These are phyloP conservation scores for Nigrospora oryzae DNA, from an alignment of 2,329 filamentous ascomycete genomes.

Conservation along the genomic window DNA sequence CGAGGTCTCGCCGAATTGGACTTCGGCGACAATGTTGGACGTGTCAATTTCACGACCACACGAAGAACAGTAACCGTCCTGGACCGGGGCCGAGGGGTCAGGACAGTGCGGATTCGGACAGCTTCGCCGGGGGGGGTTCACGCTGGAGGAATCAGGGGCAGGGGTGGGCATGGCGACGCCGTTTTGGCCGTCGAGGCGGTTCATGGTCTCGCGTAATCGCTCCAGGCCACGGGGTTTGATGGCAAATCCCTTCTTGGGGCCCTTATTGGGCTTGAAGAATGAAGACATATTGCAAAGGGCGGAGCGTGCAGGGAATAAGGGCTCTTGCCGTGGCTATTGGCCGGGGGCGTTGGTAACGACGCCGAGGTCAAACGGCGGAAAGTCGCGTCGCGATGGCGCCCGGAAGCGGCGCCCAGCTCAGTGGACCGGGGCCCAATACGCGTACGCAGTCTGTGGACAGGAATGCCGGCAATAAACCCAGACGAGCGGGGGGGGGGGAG, in stretches of 20 bases:
- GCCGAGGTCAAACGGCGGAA: too few relatives aligned
- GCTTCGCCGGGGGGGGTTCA: conserved; percentile 27
- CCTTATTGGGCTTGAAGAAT: conserved; percentile 32
- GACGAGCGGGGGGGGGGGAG: too few relatives aligned
- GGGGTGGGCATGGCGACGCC: conserved; percentile 12
- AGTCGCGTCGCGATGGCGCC: too few relatives aligned
- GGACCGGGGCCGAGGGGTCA: conserved; percentile 44
- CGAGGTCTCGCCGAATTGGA: conserved; percentile 82
- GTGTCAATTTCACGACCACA: conserved; percentile 82
- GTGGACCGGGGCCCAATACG: too few relatives aligned
- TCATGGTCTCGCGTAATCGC: conserved; percentile 36
- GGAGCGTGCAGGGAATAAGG: not conserved
- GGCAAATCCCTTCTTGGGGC: conserved; percentile 22
- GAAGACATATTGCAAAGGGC: conserved; percentile 31
- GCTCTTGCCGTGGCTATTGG: too few relatives aligned
- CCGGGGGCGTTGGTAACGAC: too few relatives aligned
- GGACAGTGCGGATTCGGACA: conserved; percentile 54
- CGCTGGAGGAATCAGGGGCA: conserved; percentile 8
- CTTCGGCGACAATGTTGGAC: conserved; percentile 83
- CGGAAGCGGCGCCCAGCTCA: too few relatives aligned
- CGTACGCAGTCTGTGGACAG: too few relatives aligned
- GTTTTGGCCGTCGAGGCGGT: conserved; percentile 14
- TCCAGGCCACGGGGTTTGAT: conserved; percentile 35
- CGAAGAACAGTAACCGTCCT: conserved; percentile 65
- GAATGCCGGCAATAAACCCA: too few relatives aligned